Evolutionary conservation across 768 basidiomycete species (phyloP), one percentile per base, ranked within the genome.

Genomic region (Boletus rex-veris): DNA sequence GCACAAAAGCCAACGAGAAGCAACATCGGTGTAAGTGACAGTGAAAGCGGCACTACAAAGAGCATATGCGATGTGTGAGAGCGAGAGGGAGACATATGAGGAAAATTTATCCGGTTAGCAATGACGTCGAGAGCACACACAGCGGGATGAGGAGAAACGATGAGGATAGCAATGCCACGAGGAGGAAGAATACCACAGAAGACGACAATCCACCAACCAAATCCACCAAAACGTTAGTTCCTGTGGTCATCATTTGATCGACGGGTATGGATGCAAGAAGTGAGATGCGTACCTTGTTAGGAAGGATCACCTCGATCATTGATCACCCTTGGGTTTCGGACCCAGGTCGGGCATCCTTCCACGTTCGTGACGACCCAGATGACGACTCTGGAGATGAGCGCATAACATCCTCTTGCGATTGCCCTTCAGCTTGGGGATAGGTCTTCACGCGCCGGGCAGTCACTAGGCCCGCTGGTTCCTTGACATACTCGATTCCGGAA

Each of bases 321-420:
- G 44, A 36, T 63, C 51, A 41, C 18, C 37, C n/a, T 47, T 57
- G 33, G 44, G 33, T 36, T 47, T 52, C 14, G 28, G 56, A 26
- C 55, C 55, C 43, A n/a, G 51, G 58, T 45, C 52, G 55, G 12
- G 46, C 18, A 19, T 43, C 42, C 6, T 54, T 53, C 55, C 60
- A 63, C 28, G 58, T 60, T 19, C 40, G 68, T 21, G 70, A 60
- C 28, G 58, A 65, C 7, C 53, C 55, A 5, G 63, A 67, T 3
- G 67, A 58, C 2, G 58, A 57, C 19, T 44, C 56, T 3, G 59
- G 52, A 14, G 59, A 56, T 2, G 60, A 46, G 4, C 11, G 49
- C 10, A 15, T 12, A 16, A 12, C 11, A 26, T 45, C 38, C 1
- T 41, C 58, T 24, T 55, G 47, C 7, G 50, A n/a, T 28, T 45